These are phyloP conservation scores for Fraxinus sp. DNA, from an alignment of 305 asterid genomes.

Conservation along the genomic window DNA sequence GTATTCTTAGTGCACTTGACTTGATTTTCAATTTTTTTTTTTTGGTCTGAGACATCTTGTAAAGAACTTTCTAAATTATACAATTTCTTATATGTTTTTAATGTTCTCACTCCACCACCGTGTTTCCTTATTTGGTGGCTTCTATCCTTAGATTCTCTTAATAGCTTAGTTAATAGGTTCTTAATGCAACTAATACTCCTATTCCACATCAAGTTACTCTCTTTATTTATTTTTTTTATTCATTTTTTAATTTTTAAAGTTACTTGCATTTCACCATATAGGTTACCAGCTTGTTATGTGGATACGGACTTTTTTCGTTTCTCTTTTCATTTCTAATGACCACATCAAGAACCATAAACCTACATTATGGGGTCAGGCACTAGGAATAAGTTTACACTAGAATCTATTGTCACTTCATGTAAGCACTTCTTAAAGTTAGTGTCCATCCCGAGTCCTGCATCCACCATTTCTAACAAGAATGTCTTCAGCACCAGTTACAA, in stretches of 20 bases:
- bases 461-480: neutral
- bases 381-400: neutral
- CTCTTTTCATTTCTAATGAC: neutral
- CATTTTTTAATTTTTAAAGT: neutral
- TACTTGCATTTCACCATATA: neutral
- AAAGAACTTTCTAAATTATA: neutral
- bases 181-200: neutral
- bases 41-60: neutral
- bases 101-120: neutral
- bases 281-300: neutral
- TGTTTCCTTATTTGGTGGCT: neutral
- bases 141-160: neutral
- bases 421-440: neutral
- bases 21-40: neutral
- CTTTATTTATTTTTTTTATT: neutral
- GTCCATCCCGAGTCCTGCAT: neutral
- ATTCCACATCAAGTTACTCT: neutral
- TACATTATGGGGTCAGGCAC: neutral
- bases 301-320: neutral
- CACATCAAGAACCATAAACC: neutral
- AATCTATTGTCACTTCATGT: neutral
- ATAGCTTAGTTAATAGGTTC: neutral
- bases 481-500: neutral
- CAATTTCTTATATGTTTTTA: neutral
- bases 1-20: neutral